Percentiles rank a stretch among this genome's conserved stretches.
These are phyloP conservation scores for Oxyria digyna DNA, from an alignment of 148 eudicot species.

Conservation along the genomic window DNA sequence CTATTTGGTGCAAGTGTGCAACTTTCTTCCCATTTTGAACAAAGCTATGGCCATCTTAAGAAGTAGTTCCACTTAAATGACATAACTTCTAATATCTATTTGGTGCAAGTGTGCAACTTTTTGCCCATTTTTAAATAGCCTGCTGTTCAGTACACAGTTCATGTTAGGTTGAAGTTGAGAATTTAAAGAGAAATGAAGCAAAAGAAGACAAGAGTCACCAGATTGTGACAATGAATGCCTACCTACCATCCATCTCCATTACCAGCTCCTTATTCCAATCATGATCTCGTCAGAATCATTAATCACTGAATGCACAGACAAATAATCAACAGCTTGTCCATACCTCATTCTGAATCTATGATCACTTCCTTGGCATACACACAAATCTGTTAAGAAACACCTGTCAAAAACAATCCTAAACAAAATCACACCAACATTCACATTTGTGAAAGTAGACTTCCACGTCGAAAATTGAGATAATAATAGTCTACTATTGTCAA, in stretches of 20 bases:
- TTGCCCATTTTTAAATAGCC: background rate
- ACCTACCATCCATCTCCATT: background rate
- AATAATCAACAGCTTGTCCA: background rate
- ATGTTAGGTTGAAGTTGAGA: constrained; percentile 1
- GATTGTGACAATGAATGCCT: background rate
- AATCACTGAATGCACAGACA: background rate
- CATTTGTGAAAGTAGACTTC: too few relatives aligned
- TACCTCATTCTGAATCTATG: too few relatives aligned
- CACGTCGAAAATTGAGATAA: too few relatives aligned
- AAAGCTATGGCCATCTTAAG: too few relatives aligned
- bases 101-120: background rate
- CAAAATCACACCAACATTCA: too few relatives aligned
- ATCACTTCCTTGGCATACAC: background rate
- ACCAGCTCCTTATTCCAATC: background rate
- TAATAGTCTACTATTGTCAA: too few relatives aligned
- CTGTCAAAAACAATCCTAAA: too few relatives aligned
- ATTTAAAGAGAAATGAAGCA: background rate
- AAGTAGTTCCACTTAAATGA: too few relatives aligned
- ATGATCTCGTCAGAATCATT: background rate
- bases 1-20: too few relatives aligned
- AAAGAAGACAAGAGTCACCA: background rate
- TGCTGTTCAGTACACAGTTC: background rate
- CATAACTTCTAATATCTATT: too few relatives aligned
- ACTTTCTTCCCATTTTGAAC: too few relatives aligned
- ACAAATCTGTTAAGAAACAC: too few relatives aligned